Conservation (phyloP, 148 eudicot species). For the Tetragonia tetragonoides region DNA sequence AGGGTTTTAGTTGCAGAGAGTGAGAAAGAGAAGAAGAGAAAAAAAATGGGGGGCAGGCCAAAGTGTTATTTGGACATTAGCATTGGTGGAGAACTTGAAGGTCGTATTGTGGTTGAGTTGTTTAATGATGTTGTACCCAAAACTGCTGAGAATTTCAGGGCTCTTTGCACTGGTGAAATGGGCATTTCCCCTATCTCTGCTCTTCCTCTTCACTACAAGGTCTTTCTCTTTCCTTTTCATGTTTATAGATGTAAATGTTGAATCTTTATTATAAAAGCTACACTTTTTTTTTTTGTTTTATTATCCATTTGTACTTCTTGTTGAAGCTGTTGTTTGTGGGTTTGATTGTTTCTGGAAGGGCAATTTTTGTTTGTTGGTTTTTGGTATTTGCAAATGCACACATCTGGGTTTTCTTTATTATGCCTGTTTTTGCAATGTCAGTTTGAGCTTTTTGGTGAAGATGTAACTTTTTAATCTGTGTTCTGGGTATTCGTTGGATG, state of each 20-base stretch:
- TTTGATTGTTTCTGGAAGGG: background rate
- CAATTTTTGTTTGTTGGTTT: background rate
- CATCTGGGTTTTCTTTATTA: background rate
- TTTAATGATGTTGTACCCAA: constrained; percentile 68
- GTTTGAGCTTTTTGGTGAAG: background rate
- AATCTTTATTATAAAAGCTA: background rate
- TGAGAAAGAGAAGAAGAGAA: background rate
- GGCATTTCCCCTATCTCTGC: constrained; percentile 53
- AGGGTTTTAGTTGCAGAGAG: constrained; percentile 16
- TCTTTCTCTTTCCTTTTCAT: constrained; percentile 7
- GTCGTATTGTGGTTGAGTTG: constrained; percentile 71
- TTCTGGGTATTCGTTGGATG: background rate
- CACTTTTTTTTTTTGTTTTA: background rate
- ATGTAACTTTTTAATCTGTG: background rate
- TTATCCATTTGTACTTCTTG: background rate
- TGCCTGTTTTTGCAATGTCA: background rate
- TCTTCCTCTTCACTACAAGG: constrained; percentile 71
- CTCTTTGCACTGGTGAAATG: constrained; percentile 78
- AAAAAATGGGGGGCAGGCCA: constrained; percentile 33
- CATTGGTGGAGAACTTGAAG: constrained; percentile 71
- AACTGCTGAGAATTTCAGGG: constrained; percentile 85
- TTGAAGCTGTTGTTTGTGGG: background rate
- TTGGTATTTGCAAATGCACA: background rate
- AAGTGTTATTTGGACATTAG: constrained; percentile 68
- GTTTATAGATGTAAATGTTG: too few species aligned